Conservation (phyloP, 2,329 filamentous ascomycete genomes). For the Ophiocordyceps camponoti-floridani region DNA sequence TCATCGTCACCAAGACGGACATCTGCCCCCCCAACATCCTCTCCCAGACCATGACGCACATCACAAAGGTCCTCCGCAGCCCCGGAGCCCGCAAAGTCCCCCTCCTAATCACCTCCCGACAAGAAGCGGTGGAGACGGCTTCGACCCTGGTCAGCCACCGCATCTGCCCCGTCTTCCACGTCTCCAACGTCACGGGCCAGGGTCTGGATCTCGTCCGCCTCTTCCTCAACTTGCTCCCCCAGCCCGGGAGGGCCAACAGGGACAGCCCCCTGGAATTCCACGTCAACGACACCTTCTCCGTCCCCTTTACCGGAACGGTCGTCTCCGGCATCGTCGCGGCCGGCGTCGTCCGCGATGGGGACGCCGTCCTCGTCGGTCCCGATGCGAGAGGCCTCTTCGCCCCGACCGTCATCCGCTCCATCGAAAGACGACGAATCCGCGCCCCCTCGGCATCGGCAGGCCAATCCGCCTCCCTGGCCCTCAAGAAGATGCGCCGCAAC, state of each 20-base stretch:
- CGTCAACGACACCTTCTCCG: constrained; percentile 94
- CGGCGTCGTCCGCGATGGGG: constrained; percentile 77
- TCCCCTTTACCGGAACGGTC: constrained; percentile 91
- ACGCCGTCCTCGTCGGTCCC: constrained; percentile 74
- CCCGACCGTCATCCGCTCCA: constrained; percentile 72
- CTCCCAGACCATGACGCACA: constrained; percentile 78
- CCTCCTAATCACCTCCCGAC: constrained; percentile 79
- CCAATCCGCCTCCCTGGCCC: constrained; percentile 79
- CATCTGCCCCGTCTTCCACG: constrained; percentile 94
- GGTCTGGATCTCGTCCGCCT: constrained; percentile 78
- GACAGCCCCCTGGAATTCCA: constrained; percentile 86
- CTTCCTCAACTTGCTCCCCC: constrained; percentile 88
- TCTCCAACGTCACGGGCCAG: constrained; percentile 92
- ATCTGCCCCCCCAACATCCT: constrained; percentile 94
- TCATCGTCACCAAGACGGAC: constrained; percentile 94
- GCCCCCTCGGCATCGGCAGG: constrained; percentile 81
- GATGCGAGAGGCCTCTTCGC: constrained; percentile 83
- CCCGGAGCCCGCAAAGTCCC: constrained; percentile 90
- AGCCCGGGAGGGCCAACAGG: constrained; percentile 81
- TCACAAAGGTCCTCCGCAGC: constrained; percentile 84
- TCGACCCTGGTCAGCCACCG: constrained; percentile 89
- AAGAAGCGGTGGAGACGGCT: constrained; percentile 87
- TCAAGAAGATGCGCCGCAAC: constrained; percentile 74
- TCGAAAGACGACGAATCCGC: constrained; percentile 81
- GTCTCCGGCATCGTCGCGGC: constrained; percentile 86